Evolutionary conservation across 306 rosid species (phyloP).

Genomic region (Prosopis cineraria): DNA sequence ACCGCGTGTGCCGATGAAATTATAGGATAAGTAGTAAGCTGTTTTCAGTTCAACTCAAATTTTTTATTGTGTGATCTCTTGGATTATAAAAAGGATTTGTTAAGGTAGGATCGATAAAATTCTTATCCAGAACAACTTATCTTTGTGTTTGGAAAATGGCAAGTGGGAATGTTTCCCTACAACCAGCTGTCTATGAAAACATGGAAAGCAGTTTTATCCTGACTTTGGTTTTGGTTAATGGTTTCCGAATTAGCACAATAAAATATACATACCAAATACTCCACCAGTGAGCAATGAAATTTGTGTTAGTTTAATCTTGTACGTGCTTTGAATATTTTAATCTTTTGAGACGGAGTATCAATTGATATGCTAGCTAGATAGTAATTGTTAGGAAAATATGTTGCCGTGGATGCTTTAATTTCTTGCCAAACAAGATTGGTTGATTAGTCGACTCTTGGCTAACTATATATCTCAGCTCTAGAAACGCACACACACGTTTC

Average conservation of each 20-base stretch:
- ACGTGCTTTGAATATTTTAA: neutral
- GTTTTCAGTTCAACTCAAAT: neutral
- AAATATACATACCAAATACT: neutral
- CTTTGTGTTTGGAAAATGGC: neutral
- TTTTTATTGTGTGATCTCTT: neutral
- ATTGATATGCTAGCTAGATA: neutral
- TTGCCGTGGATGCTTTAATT: neutral
- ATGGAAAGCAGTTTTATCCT: neutral
- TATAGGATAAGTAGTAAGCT: neutral
- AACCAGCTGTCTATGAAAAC: neutral
- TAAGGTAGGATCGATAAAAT: neutral
- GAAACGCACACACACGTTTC: neutral
- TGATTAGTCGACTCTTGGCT: neutral
- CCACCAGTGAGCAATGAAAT: neutral
- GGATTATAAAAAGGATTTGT: neutral
- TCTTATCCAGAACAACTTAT: neutral
- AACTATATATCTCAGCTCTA: neutral
- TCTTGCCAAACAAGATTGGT: neutral
- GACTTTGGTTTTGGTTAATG: neutral
- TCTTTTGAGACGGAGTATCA: too few species aligned
- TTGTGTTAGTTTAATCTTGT: neutral
- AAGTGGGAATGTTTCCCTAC: neutral
- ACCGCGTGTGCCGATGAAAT: neutral
- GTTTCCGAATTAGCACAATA: neutral
- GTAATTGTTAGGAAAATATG: neutral